These are phyloP conservation scores for Biscutella auriculata DNA, from an alignment of 441 rosid genomes.

Conservation along the genomic window DNA sequence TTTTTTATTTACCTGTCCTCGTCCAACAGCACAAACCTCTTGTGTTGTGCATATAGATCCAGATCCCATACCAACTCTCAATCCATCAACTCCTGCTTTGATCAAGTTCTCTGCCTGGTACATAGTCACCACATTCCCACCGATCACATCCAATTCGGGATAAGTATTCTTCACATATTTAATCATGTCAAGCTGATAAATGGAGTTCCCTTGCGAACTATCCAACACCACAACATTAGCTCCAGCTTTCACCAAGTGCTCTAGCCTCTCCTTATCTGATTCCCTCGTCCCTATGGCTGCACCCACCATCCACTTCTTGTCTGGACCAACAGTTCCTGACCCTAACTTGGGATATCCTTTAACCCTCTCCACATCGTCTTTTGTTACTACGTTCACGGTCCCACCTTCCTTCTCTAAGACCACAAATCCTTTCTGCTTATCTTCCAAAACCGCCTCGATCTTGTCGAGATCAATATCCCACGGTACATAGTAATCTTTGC, in stretches of 20 bases:
- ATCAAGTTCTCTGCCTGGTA: constrained; percentile 80
- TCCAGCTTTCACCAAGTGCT: constrained; percentile 80
- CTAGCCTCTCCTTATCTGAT: constrained; percentile 68
- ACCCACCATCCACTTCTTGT: constrained; percentile 83
- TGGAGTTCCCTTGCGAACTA: constrained; percentile 87
- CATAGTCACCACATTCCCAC: constrained; percentile 88
- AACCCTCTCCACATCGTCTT: constrained; percentile 63
- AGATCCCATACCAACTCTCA: constrained; percentile 92
- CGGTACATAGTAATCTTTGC: constrained; percentile 30
- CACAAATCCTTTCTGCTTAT: constrained; percentile 39
- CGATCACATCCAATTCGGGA: constrained; percentile 69
- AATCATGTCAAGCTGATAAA: constrained; percentile 80
- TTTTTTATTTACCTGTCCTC: constrained; percentile 68
- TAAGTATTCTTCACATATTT: constrained; percentile 50
- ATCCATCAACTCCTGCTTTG: constrained; percentile 68
- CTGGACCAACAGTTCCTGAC: constrained; percentile 48
- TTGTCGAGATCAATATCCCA: constrained; percentile 46
- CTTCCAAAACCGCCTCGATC: constrained; percentile 37
- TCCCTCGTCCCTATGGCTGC: constrained; percentile 80
- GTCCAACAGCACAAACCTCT: constrained; percentile 91
- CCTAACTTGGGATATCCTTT: constrained; percentile 61
- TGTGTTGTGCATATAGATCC: constrained; percentile 94
- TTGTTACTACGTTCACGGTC: constrained; percentile 50
- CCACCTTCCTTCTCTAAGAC: constrained; percentile 44
- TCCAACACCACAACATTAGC: constrained; percentile 66